Percentiles rank a stretch among this genome's conserved stretches.
These are phyloP conservation scores for Brassica carinata DNA, from an alignment of 345 rosid genomes.

Conservation along the genomic window DNA sequence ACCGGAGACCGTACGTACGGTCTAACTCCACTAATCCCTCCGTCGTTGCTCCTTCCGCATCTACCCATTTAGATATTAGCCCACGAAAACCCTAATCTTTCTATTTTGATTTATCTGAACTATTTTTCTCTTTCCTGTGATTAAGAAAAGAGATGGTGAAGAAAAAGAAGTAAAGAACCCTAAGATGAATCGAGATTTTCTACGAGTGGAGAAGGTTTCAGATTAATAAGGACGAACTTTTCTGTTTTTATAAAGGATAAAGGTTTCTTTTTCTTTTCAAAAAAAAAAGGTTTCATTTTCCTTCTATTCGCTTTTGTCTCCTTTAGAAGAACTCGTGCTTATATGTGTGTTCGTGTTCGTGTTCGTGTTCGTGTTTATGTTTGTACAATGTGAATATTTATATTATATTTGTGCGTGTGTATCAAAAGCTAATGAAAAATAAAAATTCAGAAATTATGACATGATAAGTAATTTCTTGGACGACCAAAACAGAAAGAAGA, in stretches of 20 bases:
- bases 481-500: conserved; percentile 18
- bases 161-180: conserved; percentile 6
- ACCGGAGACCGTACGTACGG: conserved; percentile 86
- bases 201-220: conserved; percentile 16
- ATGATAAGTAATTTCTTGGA: conserved; percentile 19
- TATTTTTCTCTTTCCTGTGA: neutral
- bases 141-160: conserved; percentile 1
- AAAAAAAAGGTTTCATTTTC: conserved; percentile 22
- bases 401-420: neutral
- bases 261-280: conserved; percentile 21
- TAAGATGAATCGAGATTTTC: neutral
- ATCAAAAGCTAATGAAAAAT: neutral
- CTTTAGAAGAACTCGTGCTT: conserved; percentile 35
- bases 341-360: neutral
- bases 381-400: neutral
- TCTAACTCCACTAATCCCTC: conserved; percentile 61
- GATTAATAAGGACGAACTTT: conserved; percentile 25
- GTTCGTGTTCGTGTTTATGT: neutral
- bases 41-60: conserved; percentile 60
- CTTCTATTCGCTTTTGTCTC: conserved; percentile 26
- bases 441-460: neutral
- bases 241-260: conserved; percentile 25
- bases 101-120: neutral
- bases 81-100: conserved; percentile 7
- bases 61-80: conserved; percentile 56